Evolutionary conservation across 805 yeast species (phyloP).

Genomic region (Priceomyces melissophilus): DNA sequence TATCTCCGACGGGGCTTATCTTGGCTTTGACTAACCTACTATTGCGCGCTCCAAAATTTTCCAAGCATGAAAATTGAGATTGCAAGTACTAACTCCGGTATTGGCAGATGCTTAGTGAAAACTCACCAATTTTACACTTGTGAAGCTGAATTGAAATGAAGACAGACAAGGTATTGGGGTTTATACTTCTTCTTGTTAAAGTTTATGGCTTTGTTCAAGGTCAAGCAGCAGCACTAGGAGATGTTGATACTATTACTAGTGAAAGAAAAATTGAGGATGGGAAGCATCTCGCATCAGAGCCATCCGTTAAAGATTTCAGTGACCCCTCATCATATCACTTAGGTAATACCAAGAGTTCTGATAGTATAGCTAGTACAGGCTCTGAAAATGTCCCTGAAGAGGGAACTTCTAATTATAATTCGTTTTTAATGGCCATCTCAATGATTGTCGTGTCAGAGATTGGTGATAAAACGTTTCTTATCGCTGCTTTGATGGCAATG

Average conservation of each 20-base stretch:
- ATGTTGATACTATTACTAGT: not conserved
- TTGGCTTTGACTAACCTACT: too few relatives aligned
- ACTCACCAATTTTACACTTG: not conserved
- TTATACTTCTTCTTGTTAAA: not conserved
- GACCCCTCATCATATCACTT: too few relatives aligned
- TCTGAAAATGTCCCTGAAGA: constrained; percentile 3
- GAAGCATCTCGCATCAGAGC: too few relatives aligned
- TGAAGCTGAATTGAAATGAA: not conserved
- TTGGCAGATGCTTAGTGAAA: not conserved
- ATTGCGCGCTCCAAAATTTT: too few relatives aligned
- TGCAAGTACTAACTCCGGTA: not conserved
- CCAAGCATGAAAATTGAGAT: too few relatives aligned
- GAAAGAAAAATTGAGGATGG: constrained; percentile 5
- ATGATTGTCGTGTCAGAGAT: constrained; percentile 96
- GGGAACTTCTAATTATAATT: constrained; percentile 29
- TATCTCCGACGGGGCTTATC: too few relatives aligned
- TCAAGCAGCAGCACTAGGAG: not conserved
- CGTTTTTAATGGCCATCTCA: constrained; percentile 76
- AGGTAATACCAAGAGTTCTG: too few relatives aligned
- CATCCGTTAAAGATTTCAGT: too few relatives aligned
- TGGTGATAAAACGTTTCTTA: constrained; percentile 95
- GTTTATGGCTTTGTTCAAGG: not conserved
- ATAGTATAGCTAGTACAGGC: not conserved
- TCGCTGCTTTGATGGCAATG: constrained; percentile 98
- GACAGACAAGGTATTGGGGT: not conserved